Conservation (phyloP, 139 green algal species). For the Parachlorella kessleri region DNA sequence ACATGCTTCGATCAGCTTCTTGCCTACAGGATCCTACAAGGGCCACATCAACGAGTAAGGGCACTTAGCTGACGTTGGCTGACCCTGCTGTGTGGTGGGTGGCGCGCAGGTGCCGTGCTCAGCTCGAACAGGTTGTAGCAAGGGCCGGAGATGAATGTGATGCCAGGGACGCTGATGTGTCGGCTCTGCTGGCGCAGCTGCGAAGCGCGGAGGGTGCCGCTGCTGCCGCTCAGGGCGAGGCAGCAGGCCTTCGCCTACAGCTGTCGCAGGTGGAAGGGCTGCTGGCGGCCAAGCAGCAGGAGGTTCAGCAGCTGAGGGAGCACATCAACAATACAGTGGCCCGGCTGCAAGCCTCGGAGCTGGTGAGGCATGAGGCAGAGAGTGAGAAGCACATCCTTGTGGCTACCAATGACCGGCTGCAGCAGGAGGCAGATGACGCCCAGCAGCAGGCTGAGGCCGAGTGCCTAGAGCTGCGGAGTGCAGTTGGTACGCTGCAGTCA, state of each 20-base stretch:
- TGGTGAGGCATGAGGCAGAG: too few species aligned
- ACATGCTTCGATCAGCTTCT: too few species aligned
- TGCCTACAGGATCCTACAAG: too few species aligned
- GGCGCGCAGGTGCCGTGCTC: too few species aligned
- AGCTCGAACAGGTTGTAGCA: not conserved
- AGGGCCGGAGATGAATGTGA: not conserved
- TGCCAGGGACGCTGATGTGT: not conserved
- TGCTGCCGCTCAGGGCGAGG: slow-evolving; percentile 8
- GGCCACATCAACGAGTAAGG: too few species aligned
- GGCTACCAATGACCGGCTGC: not conserved
- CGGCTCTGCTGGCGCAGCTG: slow-evolving; percentile 23
- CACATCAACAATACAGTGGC: too few species aligned
- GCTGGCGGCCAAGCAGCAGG: slow-evolving; percentile 1
- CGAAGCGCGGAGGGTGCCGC: slow-evolving; percentile 4
- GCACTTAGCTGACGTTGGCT: too few species aligned
- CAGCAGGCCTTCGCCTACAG: not conserved
- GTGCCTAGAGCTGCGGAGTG: not conserved
- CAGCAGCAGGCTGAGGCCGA: not conserved
- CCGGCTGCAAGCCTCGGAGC: too few species aligned
- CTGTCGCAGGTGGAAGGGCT: slow-evolving; percentile 8
- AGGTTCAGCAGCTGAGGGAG: slow-evolving; percentile 4
- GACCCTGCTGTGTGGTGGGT: too few species aligned
- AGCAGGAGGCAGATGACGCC: not conserved
- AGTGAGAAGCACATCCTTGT: not conserved
- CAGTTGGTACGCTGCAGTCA: not conserved